phyloP scores from a whole-genome alignment of 768 basidiomycete species.

The Melanogaster broomeanus region DNA sequence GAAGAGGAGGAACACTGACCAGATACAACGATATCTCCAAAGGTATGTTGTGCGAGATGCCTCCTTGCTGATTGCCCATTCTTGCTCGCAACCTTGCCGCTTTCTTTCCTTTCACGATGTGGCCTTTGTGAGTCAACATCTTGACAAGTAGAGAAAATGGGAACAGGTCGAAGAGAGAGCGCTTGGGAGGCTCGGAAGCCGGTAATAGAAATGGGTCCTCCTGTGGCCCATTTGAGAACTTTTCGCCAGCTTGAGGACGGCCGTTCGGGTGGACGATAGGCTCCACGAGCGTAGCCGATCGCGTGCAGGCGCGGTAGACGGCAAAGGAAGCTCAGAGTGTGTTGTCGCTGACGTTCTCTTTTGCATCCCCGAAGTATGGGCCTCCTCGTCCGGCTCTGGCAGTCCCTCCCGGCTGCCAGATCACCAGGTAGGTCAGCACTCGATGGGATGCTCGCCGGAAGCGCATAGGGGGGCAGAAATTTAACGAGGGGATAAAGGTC shows the following conservation, averaged over 20 bases:
- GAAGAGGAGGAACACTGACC: conserved; percentile 37
- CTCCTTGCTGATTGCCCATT: conserved; percentile 41
- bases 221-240: conserved; percentile 11
- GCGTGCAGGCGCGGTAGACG: conserved; percentile 21
- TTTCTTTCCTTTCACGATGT: conserved; percentile 60
- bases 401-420: not conserved
- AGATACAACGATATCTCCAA: conserved; percentile 70
- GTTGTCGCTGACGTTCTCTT: conserved; percentile 8
- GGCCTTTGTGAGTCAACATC: conserved; percentile 47
- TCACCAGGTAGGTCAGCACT: conserved; percentile 26
- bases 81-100: conserved; percentile 56
- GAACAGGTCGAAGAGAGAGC: conserved; percentile 63
- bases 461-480: conserved; percentile 65
- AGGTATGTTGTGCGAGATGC: conserved; percentile 59
- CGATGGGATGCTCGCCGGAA: conserved; percentile 53
- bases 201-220: conserved; percentile 55
- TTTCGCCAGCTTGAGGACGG: conserved; percentile 1
- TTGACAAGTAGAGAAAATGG: conserved; percentile 64
- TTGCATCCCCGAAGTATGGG: not conserved
- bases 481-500: conserved; percentile 73
- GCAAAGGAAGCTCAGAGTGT: conserved; percentile 30
- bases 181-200: conserved; percentile 57
- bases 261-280: conserved; percentile 9
- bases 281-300: conserved; percentile 11
- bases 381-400: not conserved